Evolutionary conservation across 208 protist genomes (phyloP), one percentile per base, ranked within the genome.

Genomic region (Tritrichomonas musculus): DNA sequence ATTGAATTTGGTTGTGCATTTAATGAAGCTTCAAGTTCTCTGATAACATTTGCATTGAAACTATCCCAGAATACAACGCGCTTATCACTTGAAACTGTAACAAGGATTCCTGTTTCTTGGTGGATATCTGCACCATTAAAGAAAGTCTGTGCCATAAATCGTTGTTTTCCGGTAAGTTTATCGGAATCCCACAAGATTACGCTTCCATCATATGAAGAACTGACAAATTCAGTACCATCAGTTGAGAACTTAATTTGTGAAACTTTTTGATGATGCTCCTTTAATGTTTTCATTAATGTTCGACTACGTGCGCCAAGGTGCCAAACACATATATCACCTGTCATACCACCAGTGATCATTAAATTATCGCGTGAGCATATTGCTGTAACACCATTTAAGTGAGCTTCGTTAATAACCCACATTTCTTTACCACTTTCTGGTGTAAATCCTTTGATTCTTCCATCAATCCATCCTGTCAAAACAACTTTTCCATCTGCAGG

Each of bases 351-450:
- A n/a, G 96, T 97, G 72, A 98, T 94, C 92, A 98, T 95, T 77
- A 95, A 95, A 30, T 95, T 47, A 27, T 96, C 96, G 93, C 96
- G 96, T 44, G 95, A 94, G 88, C 96, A 97, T 36, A 98, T 94
- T n/a, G 97, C 95, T 33, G 97, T 98, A 69, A 98, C 97, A 36
- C 97, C 97, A 50, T 95, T 95, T 94, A 98, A 97, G 95, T 98
- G 97, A 8, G 97, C 97, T 94, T 98, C 97, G 93, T 98, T 97
- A 65, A 98, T 97, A 30, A 97, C 97, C 94, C 98, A 98, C 30
- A 98, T 94, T 36, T 98, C 96, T 84, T 97, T 97, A 41, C 97
- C 97, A 9, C 95, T 96, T 95, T 98, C 96, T 65, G 97, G 97
- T 5, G 97, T 97, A 94, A 98, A 98, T 39, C 95, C 97, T 64